phyloP scores from a whole-genome alignment of 2,329 filamentous ascomycete genomes.

The Graphilbum fragrans region DNA sequence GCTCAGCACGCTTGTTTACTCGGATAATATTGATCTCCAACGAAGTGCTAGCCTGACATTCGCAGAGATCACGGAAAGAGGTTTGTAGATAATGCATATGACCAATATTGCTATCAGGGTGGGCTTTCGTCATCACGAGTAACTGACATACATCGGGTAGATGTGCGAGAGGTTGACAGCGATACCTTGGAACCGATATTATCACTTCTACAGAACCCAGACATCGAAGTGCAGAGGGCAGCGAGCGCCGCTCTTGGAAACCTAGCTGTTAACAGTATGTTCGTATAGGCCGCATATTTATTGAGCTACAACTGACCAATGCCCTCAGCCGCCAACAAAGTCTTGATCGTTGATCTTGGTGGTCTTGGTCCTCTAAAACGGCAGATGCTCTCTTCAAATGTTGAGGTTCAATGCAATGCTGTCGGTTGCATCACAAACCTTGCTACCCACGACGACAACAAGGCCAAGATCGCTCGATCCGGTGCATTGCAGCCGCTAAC shows the following conservation, averaged over 20 bases:
- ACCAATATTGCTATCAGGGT: background rate
- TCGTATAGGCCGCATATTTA: background rate
- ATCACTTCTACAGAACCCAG: slow-evolving; percentile 84
- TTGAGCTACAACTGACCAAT: background rate
- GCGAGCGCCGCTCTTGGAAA: slow-evolving; percentile 94
- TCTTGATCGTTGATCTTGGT: slow-evolving; percentile 84
- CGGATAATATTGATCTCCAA: slow-evolving; percentile 96
- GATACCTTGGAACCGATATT: slow-evolving; percentile 94
- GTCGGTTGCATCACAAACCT: slow-evolving; percentile 98
- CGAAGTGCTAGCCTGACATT: slow-evolving; percentile 96
- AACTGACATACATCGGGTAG: slow-evolving; percentile 33
- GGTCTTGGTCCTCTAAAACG: slow-evolving; percentile 85
- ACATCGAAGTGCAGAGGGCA: slow-evolving; percentile 94
- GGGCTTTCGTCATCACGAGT: background rate
- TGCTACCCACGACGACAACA: slow-evolving; percentile 97
- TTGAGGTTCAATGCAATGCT: slow-evolving; percentile 98
- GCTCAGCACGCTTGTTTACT: slow-evolving; percentile 91
- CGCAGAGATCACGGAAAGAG: slow-evolving; percentile 96
- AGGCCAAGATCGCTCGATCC: slow-evolving; percentile 93
- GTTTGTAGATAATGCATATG: slow-evolving; percentile 32
- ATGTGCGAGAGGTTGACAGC: slow-evolving; percentile 91
- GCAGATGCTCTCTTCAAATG: slow-evolving; percentile 96
- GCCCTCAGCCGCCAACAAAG: slow-evolving; percentile 81
- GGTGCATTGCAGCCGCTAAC: slow-evolving; percentile 87
- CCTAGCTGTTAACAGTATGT: slow-evolving; percentile 88